These are phyloP conservation scores for Hanseniaspora taiwanica DNA, from an alignment of 805 yeast genomes.

Conservation along the genomic window DNA sequence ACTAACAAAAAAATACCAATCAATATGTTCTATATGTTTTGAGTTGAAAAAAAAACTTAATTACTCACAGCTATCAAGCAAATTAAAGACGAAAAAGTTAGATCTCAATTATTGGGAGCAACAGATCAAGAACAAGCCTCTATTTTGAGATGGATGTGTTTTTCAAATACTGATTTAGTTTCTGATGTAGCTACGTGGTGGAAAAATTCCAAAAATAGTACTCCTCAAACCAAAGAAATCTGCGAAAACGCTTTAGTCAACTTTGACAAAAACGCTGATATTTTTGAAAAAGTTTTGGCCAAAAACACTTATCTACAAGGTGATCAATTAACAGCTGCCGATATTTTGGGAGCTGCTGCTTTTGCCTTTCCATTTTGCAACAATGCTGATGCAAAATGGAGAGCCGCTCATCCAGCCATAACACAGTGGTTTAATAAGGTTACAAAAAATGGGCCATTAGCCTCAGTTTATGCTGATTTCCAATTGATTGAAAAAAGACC, in stretches of 20 bases:
- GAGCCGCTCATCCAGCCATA: constrained; percentile 46
- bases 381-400: constrained; percentile 53
- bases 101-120: constrained; percentile 43
- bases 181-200: constrained; percentile 33
- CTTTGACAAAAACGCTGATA: constrained; percentile 27
- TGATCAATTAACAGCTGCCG: constrained; percentile 40
- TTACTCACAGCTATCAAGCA: constrained; percentile 15
- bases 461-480: constrained; percentile 34
- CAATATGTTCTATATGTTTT: background rate
- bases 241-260: constrained; percentile 33
- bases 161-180: constrained; percentile 56
- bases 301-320: constrained; percentile 63
- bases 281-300: constrained; percentile 45
- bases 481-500: constrained; percentile 51
- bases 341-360: constrained; percentile 12
- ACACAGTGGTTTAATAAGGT: constrained; percentile 65
- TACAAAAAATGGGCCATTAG: constrained; percentile 33
- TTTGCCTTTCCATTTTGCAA: constrained; percentile 25
- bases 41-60: background rate
- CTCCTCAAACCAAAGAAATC: constrained; percentile 69
- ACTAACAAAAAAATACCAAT: no score
- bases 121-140: constrained; percentile 43
- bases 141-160: constrained; percentile 65
- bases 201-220: constrained; percentile 43
- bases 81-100: constrained; percentile 24